Conservation (phyloP, 306 rosid species). For the Trichosanthes truncata region DNA sequence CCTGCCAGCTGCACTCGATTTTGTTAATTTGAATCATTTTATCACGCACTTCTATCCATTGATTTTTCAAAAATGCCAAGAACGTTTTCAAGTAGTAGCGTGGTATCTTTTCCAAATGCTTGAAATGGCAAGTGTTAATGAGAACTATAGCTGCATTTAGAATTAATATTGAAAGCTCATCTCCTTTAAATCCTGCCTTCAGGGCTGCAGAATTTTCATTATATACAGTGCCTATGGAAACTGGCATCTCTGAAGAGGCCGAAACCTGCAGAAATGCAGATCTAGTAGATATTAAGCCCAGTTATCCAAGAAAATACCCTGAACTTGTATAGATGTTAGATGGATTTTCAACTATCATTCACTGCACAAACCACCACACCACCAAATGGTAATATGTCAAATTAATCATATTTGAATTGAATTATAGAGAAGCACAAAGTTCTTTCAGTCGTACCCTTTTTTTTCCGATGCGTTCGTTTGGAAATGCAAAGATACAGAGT, state of each 20-base stretch:
- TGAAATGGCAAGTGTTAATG: constrained; percentile 39
- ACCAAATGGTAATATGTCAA: background rate
- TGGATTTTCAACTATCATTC: background rate
- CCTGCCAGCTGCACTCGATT: constrained; percentile 22
- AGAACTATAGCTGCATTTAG: constrained; percentile 43
- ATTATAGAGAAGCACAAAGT: background rate
- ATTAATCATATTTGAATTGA: background rate
- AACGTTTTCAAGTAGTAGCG: constrained; percentile 18
- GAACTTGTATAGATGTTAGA: background rate
- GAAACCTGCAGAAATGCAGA: constrained; percentile 55
- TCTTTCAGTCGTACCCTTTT: background rate
- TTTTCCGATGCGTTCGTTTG: background rate
- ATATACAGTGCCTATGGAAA: constrained; percentile 34
- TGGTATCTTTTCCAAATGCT: constrained; percentile 41
- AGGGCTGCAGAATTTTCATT: constrained; percentile 14
- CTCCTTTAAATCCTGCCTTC: constrained; percentile 42
- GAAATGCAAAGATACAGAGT: background rate
- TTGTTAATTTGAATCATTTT: constrained; percentile 14
- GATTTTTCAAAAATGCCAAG: constrained; percentile 26
- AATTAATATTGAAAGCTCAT: constrained; percentile 35
- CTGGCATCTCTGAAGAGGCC: constrained; percentile 23
- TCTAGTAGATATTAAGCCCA: constrained; percentile 39
- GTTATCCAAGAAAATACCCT: background rate
- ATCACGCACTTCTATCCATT: constrained; percentile 37
- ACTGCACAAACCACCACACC: background rate